Evolutionary conservation across 352 stramenopile species (phyloP).

Genomic region (Globisporangium middletonii): DNA sequence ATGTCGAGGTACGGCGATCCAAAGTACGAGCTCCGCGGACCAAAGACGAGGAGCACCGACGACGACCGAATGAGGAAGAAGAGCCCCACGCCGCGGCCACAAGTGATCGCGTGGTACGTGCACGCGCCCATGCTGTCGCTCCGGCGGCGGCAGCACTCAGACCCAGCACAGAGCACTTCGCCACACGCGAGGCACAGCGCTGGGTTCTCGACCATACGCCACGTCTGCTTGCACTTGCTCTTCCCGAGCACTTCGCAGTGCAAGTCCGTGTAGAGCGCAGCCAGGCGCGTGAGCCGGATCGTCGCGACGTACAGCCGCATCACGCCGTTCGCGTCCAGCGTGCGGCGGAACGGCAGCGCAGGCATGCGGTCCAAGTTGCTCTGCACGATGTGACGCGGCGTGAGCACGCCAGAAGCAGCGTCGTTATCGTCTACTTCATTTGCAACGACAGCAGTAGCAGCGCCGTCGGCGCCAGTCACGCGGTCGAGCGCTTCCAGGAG

Average conservation of each 20-base stretch:
- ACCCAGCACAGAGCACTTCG: constrained; percentile 72
- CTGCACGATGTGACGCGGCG: constrained; percentile 22
- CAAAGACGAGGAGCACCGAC: constrained; percentile 71
- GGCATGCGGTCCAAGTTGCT: constrained; percentile 51
- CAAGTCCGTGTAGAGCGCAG: constrained; percentile 70
- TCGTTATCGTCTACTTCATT: no score
- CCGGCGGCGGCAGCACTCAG: constrained; percentile 68
- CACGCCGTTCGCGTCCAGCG: constrained; percentile 26
- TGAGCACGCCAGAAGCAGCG: neutral
- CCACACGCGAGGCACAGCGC: constrained; percentile 77
- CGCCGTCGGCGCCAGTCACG: constrained; percentile 10
- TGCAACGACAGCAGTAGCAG: no score
- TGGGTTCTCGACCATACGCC: constrained; percentile 69
- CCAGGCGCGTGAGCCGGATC: constrained; percentile 53
- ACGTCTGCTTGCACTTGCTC: constrained; percentile 70
- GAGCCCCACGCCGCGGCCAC: constrained; percentile 59
- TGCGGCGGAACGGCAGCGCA: constrained; percentile 42
- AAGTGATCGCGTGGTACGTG: constrained; percentile 68
- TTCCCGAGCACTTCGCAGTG: constrained; percentile 65
- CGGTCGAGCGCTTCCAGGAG: constrained; percentile 37
- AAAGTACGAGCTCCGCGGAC: constrained; percentile 76
- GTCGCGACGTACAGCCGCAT: constrained; percentile 55
- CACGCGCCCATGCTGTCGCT: constrained; percentile 70
- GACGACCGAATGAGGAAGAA: constrained; percentile 83
- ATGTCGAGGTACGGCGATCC: constrained; percentile 82